These are phyloP conservation scores for Cladophialophora chaetospira DNA, from an alignment of 2,329 filamentous ascomycete genomes.

Conservation along the genomic window DNA sequence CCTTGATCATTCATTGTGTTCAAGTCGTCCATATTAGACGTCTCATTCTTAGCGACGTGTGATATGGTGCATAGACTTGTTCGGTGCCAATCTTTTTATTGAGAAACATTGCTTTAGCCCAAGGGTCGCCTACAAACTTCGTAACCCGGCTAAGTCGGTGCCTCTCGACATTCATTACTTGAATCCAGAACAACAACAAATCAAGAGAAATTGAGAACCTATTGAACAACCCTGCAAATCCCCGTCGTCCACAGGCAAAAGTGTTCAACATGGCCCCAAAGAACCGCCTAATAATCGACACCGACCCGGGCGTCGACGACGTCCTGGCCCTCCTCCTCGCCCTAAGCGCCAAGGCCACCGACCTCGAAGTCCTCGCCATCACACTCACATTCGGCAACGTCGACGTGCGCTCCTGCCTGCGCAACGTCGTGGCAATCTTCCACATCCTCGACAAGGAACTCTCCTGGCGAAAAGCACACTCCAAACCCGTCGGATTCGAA, in stretches of 20 bases:
- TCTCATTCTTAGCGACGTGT: no score
- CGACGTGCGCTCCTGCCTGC: conserved; percentile 81
- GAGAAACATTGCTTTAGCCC: no score
- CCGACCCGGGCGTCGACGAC: conserved; percentile 94
- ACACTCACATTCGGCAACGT: conserved; percentile 95
- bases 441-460: conserved; percentile 88
- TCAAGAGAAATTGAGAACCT: not conserved
- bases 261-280: conserved; percentile 62
- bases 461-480: conserved; percentile 73
- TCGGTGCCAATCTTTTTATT: no score
- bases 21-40: not conserved
- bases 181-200: not conserved
- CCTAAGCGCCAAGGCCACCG: conserved; percentile 76
- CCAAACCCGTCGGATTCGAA: conserved; percentile 70
- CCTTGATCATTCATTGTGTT: not conserved
- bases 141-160: no score
- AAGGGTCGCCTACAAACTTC: no score
- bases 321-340: conserved; percentile 84
- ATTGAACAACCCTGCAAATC: not conserved
- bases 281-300: conserved; percentile 89
- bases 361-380: conserved; percentile 81
- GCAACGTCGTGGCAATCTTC: conserved; percentile 88
- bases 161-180: no score
- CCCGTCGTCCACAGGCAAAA: not conserved
- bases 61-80: no score